Base-by-base conservation (phyloP, 2,329 filamentous ascomycete genomes). In the Verticillium nubilum region DNA sequence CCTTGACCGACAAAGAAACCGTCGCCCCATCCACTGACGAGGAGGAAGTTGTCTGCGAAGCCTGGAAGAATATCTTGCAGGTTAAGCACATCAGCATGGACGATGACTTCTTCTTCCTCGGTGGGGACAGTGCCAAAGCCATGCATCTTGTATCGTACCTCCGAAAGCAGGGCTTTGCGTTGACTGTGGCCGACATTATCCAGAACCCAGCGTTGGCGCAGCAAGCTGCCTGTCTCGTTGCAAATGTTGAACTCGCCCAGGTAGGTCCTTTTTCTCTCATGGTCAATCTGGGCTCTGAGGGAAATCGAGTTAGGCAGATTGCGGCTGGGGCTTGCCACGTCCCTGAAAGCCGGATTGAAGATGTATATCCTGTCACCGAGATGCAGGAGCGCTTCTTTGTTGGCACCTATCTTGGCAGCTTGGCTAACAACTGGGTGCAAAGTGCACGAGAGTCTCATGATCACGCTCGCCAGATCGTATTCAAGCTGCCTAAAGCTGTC, bases 41-140 rank as follows among this genome's bases (percentile, higher is more conserved):
- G 2, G 60, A 63, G 17, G 56, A 60, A 17, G 29, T 12, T 0
- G 12, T 63, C 2, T 37, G 47, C 13, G 27, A 59, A 19, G 62
- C 72, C 25, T 80, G 78, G 76, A 67, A 69, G 4, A 64, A 69
- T 0, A 64, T 76, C 0, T 67, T 80, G 2, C 64, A 65, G 2
- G 63, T 76, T 3, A 73, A 80, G 2, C 5, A 77, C 2, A 81
- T 86, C 25, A 74, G 78, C 0, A 69, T 79, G 1, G 78, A 84
- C 4, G 79, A 85, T 63, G 83, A 80, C 68, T 86, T 87, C 70
- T 86, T 86, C 74, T 75, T 78, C 3, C 74, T 85, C 0, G 84
- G 84, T 0, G 84, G 84, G n/a, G 83, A 86, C 68, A 57, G 54
- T 9, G 37, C 37, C 52, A 55, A 23, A 15, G 59, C 59, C 26